Evolutionary conservation across 305 asterid species (phyloP).

Genomic region (Solanum chacoense): DNA sequence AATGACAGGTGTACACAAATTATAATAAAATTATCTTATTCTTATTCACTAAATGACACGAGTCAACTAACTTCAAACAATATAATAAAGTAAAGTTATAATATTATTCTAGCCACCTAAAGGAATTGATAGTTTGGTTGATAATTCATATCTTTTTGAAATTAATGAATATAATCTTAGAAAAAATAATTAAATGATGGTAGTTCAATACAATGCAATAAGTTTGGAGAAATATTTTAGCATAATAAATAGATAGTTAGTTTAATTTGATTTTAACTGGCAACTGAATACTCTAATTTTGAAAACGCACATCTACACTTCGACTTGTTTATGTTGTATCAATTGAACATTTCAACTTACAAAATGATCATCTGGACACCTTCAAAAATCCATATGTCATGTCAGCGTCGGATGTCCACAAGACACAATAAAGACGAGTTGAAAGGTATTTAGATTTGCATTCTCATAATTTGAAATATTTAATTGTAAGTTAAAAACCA

Average conservation of each 20-base stretch:
- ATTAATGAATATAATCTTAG: background rate
- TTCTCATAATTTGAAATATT: background rate
- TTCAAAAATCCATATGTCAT: background rate
- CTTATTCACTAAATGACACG: slow-evolving; percentile 2
- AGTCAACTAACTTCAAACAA: background rate
- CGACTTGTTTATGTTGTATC: fast-evolving
- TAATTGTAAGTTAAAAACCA: background rate
- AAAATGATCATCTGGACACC: background rate
- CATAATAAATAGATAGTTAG: fast-evolving
- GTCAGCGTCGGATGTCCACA: background rate
- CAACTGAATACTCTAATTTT: background rate
- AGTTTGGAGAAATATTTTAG: background rate
- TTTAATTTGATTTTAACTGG: background rate
- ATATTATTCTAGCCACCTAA: background rate
- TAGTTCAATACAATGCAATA: background rate
- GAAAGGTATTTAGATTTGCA: background rate
- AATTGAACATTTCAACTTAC: background rate
- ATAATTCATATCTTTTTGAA: background rate
- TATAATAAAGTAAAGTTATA: background rate
- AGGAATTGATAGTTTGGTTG: background rate
- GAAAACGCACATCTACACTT: background rate
- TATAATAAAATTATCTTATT: background rate
- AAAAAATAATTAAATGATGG: background rate
- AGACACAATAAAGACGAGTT: background rate
- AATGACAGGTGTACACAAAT: background rate